Base-by-base conservation (phyloP, 2,329 filamentous ascomycete species). In the Phoma sp. region DNA sequence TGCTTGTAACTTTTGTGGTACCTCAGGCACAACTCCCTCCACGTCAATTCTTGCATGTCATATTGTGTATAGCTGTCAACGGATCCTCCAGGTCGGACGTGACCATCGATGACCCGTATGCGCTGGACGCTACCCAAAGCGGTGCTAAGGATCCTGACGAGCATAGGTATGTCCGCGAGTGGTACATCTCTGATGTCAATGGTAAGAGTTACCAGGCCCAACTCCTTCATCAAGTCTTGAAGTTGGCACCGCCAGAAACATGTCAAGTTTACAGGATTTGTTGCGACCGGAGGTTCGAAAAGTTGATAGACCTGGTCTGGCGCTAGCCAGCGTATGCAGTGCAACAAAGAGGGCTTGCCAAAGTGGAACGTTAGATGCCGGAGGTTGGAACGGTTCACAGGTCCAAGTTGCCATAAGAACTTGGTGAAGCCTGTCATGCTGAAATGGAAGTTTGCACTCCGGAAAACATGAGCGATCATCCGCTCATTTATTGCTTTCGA, bases 231-330 rank as follows among this genome's bases (percentile, higher is more conserved):
- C 3, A 71, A 53, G 23, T 71, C 66, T 9, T 62, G 65, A 12
- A 73, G 59, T 37, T 73, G 69, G 23, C 66, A 69, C 23, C 70
- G 65, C 70, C 70, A 73, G 25, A 72, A 65, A 28, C 65, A 64
- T 15, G 64, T 65, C 20, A 72, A 30, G 1, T 55, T 62, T 1
- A 36, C 46, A 3, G 67, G 65, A 1, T 49, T 59, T 2, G 61
- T 62, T 21, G 29, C 45, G 14, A 66, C 60, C 5, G 66, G 65
- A 0, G 68, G 66, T 23, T 68, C 61, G 42, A 73, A 61, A 1
- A 72, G 56, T 5, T 59, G 50, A 33, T 69, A 72, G 6, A 73
- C 21, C 1, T 54, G 50, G 23, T 71, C 68, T 4, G 69, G 66
- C 3, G 66, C 62, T 2, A 72, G 47, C 71, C 71, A 73, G 11